phyloP scores from a whole-genome alignment of 352 stramenopile genomes.

The Phytopythium mirpurense region DNA sequence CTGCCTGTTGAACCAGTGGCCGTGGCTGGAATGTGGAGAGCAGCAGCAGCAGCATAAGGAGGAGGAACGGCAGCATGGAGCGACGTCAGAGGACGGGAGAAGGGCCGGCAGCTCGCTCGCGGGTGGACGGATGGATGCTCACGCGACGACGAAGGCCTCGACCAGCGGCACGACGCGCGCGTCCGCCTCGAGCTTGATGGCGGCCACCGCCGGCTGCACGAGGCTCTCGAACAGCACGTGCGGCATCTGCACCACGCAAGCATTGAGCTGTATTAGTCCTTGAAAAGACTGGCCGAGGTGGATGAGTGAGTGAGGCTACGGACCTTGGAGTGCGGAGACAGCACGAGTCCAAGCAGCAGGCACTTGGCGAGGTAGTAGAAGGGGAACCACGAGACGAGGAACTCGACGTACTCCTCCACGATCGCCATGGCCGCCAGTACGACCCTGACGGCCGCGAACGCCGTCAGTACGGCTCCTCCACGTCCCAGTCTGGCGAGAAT shows the following conservation, averaged over 20 bases:
- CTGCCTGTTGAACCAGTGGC: slow-evolving; percentile 61
- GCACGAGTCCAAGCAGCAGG: slow-evolving; percentile 40
- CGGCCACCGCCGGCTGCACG: slow-evolving; percentile 38
- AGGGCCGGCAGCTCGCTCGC: too few relatives aligned
- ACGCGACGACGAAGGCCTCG: slow-evolving; percentile 52
- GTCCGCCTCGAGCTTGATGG: slow-evolving; percentile 35
- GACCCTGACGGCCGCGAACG: slow-evolving; percentile 24
- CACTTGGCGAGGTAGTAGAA: slow-evolving; percentile 82
- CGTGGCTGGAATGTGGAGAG: slow-evolving; percentile 47
- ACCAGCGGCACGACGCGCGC: slow-evolving; percentile 43
- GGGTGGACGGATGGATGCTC: neutral
- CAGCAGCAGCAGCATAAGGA: too few relatives aligned
- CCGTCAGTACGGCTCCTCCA: too few relatives aligned
- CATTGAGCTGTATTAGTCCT: neutral
- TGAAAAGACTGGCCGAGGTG: too few relatives aligned
- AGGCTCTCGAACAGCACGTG: slow-evolving; percentile 66
- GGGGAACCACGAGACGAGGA: slow-evolving; percentile 67
- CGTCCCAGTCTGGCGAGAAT: too few relatives aligned
- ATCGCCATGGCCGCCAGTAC: slow-evolving; percentile 46
- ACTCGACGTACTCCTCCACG: slow-evolving; percentile 65
- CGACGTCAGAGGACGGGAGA: neutral
- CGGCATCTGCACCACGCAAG: slow-evolving; percentile 39
- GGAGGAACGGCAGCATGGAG: neutral
- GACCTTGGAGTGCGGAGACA: slow-evolving; percentile 60
- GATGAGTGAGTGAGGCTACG: too few relatives aligned